phyloP scores from a whole-genome alignment of 495 filamentous ascomycete species.

The Clavariopsis aquatica region DNA sequence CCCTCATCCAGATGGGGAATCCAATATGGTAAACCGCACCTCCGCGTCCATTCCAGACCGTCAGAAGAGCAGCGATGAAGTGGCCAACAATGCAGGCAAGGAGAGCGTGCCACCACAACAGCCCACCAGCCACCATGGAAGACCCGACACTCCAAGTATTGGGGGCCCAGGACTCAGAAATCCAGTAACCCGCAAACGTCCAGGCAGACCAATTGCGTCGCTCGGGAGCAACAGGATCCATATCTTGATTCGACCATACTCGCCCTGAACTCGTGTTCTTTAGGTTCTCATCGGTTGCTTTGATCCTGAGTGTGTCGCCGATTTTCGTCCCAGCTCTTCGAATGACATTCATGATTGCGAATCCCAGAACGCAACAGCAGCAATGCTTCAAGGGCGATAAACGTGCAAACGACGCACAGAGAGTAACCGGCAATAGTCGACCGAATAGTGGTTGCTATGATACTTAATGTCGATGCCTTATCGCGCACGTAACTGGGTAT shows the following conservation, averaged over 20 bases:
- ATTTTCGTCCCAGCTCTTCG: not conserved
- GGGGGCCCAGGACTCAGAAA: not conserved
- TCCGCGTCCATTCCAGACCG: conserved; percentile 1
- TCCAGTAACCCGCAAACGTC: not conserved
- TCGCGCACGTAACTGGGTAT: not conserved
- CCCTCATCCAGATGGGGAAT: not conserved
- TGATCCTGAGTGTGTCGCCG: not conserved
- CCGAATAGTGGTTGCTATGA: not conserved
- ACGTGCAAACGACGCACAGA: not conserved
- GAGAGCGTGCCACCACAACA: conserved; percentile 1
- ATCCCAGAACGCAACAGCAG: not conserved
- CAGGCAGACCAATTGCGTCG: not conserved
- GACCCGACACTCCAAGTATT: not conserved
- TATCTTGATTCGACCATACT: not conserved
- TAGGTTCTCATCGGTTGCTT: not conserved
- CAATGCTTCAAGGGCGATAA: not conserved
- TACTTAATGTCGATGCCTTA: not conserved
- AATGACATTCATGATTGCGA: not conserved
- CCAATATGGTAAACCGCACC: not conserved
- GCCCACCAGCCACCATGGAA: not conserved
- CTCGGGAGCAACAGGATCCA: not conserved
- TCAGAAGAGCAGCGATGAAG: not conserved
- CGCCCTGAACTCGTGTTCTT: not conserved
- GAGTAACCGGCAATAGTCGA: not conserved
- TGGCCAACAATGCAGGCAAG: not conserved